Evolutionary conservation across 495 filamentous ascomycete species (phyloP).

Genomic region (Penicillium argentinense): DNA sequence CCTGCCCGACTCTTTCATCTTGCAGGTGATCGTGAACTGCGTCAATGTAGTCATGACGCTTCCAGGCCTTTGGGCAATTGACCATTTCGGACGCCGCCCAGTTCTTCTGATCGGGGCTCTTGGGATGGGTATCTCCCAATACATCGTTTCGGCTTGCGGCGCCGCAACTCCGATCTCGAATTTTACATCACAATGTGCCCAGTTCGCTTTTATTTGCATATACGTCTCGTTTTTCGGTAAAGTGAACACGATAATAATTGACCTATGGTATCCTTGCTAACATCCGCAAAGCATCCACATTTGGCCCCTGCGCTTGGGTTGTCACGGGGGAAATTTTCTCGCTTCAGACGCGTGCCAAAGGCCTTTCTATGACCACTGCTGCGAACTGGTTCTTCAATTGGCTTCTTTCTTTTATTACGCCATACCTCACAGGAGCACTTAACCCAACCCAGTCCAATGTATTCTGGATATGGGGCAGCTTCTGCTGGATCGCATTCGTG

Average conservation of each 20-base stretch:
- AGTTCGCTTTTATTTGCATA: slow-evolving; percentile 67
- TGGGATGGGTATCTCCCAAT: slow-evolving; percentile 64
- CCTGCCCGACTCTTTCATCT: slow-evolving; percentile 59
- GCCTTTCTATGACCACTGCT: slow-evolving; percentile 69
- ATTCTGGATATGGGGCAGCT: slow-evolving; percentile 75
- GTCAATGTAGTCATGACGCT: slow-evolving; percentile 67
- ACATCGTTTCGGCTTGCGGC: slow-evolving; percentile 64
- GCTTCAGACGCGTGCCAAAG: slow-evolving; percentile 64
- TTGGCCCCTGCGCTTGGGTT: slow-evolving; percentile 73
- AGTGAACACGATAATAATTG: too few relatives aligned
- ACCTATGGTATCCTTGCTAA: neutral
- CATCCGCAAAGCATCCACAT: slow-evolving; percentile 53
- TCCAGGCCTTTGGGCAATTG: slow-evolving; percentile 64
- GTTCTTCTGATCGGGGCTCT: slow-evolving; percentile 66
- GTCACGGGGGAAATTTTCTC: slow-evolving; percentile 71
- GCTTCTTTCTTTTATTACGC: slow-evolving; percentile 55
- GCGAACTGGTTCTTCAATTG: slow-evolving; percentile 72
- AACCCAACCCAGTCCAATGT: slow-evolving; percentile 63
- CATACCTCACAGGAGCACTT: slow-evolving; percentile 67
- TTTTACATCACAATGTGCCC: slow-evolving; percentile 53
- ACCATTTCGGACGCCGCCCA: slow-evolving; percentile 65
- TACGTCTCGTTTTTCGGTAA: slow-evolving; percentile 73
- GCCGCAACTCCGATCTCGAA: slow-evolving; percentile 42
- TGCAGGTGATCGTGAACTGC: slow-evolving; percentile 61
- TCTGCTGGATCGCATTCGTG: slow-evolving; percentile 65